Conservation (phyloP, 2,329 filamentous ascomycete species). For the Fusarium falciforme region DNA sequence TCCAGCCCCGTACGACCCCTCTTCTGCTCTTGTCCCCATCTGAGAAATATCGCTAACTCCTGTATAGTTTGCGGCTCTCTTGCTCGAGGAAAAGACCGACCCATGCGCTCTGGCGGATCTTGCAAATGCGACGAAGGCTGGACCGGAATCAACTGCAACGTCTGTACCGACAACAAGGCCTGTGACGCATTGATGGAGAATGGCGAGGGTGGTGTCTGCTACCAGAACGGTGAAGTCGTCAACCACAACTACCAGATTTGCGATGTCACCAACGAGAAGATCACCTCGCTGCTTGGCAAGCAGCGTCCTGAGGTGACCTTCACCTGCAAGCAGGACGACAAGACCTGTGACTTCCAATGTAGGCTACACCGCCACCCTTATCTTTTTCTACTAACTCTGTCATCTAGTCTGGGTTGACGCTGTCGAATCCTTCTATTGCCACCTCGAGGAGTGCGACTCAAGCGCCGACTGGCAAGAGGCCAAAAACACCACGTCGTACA, state of each 20-base stretch:
- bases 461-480: slow-evolving; percentile 73
- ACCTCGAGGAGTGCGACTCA: slow-evolving; percentile 83
- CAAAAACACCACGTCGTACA: slow-evolving; percentile 85
- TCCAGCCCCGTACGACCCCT: slow-evolving; percentile 73
- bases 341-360: slow-evolving; percentile 96
- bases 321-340: slow-evolving; percentile 80
- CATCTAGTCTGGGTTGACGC: slow-evolving; percentile 91
- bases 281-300: slow-evolving; percentile 84
- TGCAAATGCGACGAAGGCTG: slow-evolving; percentile 95
- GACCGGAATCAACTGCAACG: slow-evolving; percentile 97
- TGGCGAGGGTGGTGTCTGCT: slow-evolving; percentile 86
- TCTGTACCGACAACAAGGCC: slow-evolving; percentile 85
- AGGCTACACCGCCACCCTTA: slow-evolving; percentile 46
- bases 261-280: slow-evolving; percentile 96
- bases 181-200: slow-evolving; percentile 91
- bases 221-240: slow-evolving; percentile 88
- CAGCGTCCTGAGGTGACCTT: slow-evolving; percentile 95
- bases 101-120: slow-evolving; percentile 74
- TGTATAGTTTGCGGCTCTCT: slow-evolving; percentile 84
- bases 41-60: slow-evolving; percentile 15
- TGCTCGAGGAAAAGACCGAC: slow-evolving; percentile 81
- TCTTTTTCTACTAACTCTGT: slow-evolving; percentile 14
- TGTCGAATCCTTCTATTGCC: slow-evolving; percentile 95
- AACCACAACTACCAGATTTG: slow-evolving; percentile 98
- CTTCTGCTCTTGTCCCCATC: background rate